A percentile compares a stretch with the other conserved stretches of the same genome.
Evolutionary conservation across 345 rosid genomes (phyloP).

Genomic region (Boechera stricta): DNA sequence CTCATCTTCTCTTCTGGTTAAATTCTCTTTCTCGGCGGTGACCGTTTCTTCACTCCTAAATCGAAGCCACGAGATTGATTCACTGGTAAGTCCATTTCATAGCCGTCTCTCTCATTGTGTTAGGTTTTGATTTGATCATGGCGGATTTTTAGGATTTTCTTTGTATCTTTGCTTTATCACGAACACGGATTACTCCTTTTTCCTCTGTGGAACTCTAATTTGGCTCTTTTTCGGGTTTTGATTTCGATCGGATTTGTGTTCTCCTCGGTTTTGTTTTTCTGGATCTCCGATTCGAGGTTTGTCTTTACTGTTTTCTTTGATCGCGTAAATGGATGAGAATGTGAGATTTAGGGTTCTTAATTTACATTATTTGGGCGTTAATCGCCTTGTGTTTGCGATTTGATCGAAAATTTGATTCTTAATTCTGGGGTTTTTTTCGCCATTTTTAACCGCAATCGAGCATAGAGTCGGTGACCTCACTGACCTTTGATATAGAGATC

Average conservation of each 20-base stretch:
- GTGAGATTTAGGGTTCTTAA: conserved; percentile 36
- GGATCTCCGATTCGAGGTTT: conserved; percentile 28
- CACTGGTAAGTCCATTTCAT: conserved; percentile 44
- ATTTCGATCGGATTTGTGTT: conserved; percentile 35
- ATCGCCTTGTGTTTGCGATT: background rate
- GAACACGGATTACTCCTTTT: background rate
- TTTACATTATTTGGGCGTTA: conserved; percentile 17
- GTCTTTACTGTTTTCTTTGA: background rate
- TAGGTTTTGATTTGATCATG: conserved; percentile 11
- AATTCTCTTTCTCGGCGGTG: conserved; percentile 44
- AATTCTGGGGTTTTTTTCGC: conserved; percentile 10
- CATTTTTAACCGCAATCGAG: conserved; percentile 33
- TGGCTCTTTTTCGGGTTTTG: background rate
- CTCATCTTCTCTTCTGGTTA: conserved; percentile 30
- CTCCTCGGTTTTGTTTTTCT: background rate
- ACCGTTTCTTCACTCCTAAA: conserved; percentile 57
- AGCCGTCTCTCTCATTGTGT: conserved; percentile 21
- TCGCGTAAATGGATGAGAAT: conserved; percentile 26
- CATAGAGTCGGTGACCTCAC: background rate
- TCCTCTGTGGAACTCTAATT: background rate
- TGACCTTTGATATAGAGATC: conserved; percentile 2
- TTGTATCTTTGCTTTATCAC: background rate
- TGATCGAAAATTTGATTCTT: conserved; percentile 30
- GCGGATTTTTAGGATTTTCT: conserved; percentile 2
- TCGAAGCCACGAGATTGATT: conserved; percentile 42